A percentile compares a stretch with the other conserved stretches of the same genome.
Conservation (phyloP, 2,329 filamentous ascomycete genomes). For the Diplodia seriata region DNA sequence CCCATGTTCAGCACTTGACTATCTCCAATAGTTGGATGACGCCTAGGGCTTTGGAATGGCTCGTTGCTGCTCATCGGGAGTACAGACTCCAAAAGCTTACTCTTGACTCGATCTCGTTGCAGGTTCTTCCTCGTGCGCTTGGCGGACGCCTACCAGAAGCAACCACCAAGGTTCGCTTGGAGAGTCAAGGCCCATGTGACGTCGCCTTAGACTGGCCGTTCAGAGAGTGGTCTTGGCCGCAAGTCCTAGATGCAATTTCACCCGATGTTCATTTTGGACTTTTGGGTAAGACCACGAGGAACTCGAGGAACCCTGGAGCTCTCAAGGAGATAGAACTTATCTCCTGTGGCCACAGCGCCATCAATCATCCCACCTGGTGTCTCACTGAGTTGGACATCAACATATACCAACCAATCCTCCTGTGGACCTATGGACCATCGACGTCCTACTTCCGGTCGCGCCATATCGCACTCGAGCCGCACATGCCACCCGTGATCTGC, state of each 20-base stretch:
- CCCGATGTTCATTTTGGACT: constrained; percentile 55
- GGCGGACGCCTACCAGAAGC: background rate
- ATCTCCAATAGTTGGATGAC: constrained; percentile 74
- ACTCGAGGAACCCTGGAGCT: constrained; percentile 41
- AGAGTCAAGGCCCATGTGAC: constrained; percentile 36
- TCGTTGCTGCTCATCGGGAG: constrained; percentile 58
- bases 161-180: constrained; percentile 10
- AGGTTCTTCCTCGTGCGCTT: background rate
- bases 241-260: constrained; percentile 58
- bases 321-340: constrained; percentile 59
- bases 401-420: constrained; percentile 12
- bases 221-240: constrained; percentile 58
- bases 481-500: constrained; percentile 50
- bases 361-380: constrained; percentile 40
- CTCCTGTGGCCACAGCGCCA: constrained; percentile 64
- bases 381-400: constrained; percentile 45
- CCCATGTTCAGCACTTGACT: constrained; percentile 64
- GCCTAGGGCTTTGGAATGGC: constrained; percentile 62
- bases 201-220: constrained; percentile 27
- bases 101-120: constrained; percentile 65
- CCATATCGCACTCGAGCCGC: constrained; percentile 40
- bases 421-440: constrained; percentile 36
- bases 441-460: constrained; percentile 34
- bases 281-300: constrained; percentile 48
- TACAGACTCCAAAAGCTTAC: constrained; percentile 59